Evolutionary conservation across 2,329 filamentous ascomycete genomes (phyloP).

Genomic region (Rhinocladiella similis): DNA sequence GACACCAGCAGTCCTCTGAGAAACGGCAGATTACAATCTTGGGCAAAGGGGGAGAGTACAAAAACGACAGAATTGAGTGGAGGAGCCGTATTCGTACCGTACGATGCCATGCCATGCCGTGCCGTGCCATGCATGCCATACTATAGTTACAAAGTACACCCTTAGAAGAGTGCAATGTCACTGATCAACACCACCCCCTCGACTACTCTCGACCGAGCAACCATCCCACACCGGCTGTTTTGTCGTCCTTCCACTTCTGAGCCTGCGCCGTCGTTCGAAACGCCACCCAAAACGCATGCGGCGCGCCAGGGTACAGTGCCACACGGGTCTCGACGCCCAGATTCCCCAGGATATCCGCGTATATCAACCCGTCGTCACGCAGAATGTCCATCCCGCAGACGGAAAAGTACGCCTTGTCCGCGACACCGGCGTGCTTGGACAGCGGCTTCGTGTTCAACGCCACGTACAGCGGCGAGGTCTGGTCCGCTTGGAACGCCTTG

Average conservation of each 20-base stretch:
- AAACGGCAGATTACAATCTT: no score
- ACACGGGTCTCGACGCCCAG: conserved; percentile 44
- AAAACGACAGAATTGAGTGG: no score
- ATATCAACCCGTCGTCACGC: conserved; percentile 55
- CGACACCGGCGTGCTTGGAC: conserved; percentile 36
- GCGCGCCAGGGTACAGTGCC: conserved; percentile 44
- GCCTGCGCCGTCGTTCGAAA: conserved; percentile 25
- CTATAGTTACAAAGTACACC: no score
- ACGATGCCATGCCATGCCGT: no score
- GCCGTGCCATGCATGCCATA: no score
- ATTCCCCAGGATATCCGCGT: conserved; percentile 49
- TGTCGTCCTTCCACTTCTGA: conserved; percentile 26
- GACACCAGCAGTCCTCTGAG: no score
- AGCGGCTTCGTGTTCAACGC: conserved; percentile 13
- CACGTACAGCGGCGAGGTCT: conserved; percentile 4
- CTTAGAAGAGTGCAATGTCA: no score
- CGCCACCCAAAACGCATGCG: conserved; percentile 36
- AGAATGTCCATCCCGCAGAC: conserved; percentile 52
- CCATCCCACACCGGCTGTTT: conserved; percentile 11
- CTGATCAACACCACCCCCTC: no score
- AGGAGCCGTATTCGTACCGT: no score
- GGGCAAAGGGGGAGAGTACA: no score
- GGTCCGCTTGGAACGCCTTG: not conserved
- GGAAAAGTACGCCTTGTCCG: conserved; percentile 51
- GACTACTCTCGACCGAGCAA: conserved; percentile 8